Percentiles rank a stretch among this genome's conserved stretches.
Conservation (phyloP, 306 rosid genomes). For the Dryas drummondii region DNA sequence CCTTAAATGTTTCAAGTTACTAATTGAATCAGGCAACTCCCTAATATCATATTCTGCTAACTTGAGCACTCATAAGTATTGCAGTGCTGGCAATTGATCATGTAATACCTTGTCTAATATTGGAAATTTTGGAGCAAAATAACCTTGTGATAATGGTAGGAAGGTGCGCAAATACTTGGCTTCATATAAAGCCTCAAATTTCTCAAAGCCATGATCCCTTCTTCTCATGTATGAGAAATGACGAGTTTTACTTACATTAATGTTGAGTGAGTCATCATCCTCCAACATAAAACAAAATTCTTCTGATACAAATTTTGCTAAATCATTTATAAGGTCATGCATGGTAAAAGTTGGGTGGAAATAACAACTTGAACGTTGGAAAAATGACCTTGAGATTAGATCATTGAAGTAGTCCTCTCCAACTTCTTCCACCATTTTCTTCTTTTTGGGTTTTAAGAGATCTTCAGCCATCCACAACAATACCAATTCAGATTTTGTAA, state of each 20-base stretch:
- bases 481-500: constrained; percentile 19
- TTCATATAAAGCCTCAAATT: neutral
- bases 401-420: constrained; percentile 34
- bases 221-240: neutral
- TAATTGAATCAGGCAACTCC: constrained; percentile 2
- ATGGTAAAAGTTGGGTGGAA: neutral
- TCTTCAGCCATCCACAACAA: constrained; percentile 45
- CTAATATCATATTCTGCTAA: neutral
- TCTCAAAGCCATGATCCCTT: neutral
- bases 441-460: constrained; percentile 6
- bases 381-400: constrained; percentile 30
- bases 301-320: neutral
- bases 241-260: constrained; percentile 1
- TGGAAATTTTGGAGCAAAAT: too few relatives aligned
- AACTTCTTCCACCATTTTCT: neutral
- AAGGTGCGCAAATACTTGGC: neutral
- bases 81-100: neutral
- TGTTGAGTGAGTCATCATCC: neutral
- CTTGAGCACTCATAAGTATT: neutral
- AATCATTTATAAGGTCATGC: constrained; percentile 2
- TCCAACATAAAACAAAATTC: constrained; percentile 5
- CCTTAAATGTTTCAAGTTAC: constrained; percentile 10
- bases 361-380: neutral
- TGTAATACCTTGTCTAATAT: too few relatives aligned
- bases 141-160: neutral